phyloP scores from a whole-genome alignment of 1,139 yeast species.

The Scheffersomyces titani region DNA sequence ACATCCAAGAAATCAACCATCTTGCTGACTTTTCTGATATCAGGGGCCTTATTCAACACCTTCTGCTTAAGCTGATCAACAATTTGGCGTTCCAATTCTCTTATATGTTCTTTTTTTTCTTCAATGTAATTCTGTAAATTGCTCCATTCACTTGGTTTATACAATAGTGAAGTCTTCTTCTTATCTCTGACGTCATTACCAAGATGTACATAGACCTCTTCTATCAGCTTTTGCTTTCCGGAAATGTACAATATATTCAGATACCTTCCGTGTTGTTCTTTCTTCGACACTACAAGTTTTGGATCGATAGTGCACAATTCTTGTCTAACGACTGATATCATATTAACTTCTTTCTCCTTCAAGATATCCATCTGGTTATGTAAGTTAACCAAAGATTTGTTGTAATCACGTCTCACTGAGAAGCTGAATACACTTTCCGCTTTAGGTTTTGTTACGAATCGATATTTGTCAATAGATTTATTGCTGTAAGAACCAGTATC shows the following conservation, averaged over 20 bases:
- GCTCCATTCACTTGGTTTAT: conserved; percentile 37
- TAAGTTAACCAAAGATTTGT: conserved; percentile 21
- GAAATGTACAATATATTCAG: conserved; percentile 35
- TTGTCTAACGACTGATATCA: conserved; percentile 21
- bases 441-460: conserved; percentile 5
- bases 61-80: conserved; percentile 41
- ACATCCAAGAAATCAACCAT: conserved; percentile 72
- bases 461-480: conserved; percentile 22
- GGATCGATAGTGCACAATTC: conserved; percentile 28
- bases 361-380: conserved; percentile 37
- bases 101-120: conserved; percentile 27
- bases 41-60: conserved; percentile 37
- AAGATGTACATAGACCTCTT: conserved; percentile 10
- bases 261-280: conserved; percentile 31
- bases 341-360: conserved; percentile 20
- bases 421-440: conserved; percentile 16
- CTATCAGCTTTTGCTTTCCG: conserved; percentile 33
- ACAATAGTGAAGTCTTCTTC: conserved; percentile 29
- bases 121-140: conserved; percentile 27
- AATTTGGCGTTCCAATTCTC: conserved; percentile 45
- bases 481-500: conserved; percentile 18
- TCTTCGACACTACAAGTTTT: conserved; percentile 28
- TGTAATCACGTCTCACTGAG: conserved; percentile 31
- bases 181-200: conserved; percentile 26
- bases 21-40: conserved; percentile 47